A percentile compares a stretch with the other conserved stretches of the same genome.
Conservation (phyloP, 2,329 filamentous ascomycete species). For the Tolypocladium sp. region DNA sequence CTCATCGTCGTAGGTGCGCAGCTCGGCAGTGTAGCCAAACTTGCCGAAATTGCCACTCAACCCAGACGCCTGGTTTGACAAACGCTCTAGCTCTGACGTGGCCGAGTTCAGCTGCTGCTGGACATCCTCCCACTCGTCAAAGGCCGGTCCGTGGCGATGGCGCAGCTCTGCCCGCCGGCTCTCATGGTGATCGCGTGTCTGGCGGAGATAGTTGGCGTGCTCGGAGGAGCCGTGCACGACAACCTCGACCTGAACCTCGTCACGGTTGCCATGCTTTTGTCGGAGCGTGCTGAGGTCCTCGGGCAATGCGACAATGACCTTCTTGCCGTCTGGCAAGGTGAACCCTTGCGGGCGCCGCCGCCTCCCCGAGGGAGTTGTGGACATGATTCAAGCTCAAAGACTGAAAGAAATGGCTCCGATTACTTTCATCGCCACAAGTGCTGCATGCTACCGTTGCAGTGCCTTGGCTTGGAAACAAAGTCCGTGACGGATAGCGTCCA, state of each 20-base stretch:
- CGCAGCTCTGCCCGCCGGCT: slow-evolving; percentile 34
- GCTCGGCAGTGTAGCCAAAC: slow-evolving; percentile 52
- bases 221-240: slow-evolving; percentile 47
- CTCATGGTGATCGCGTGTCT: slow-evolving; percentile 45
- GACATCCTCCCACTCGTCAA: slow-evolving; percentile 47
- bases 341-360: slow-evolving; percentile 40
- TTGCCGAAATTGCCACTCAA: slow-evolving; percentile 53
- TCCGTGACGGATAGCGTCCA: too few relatives aligned
- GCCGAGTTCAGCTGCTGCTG: slow-evolving; percentile 42
- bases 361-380: slow-evolving; percentile 10
- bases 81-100: slow-evolving; percentile 41
- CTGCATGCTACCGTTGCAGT: neutral
- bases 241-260: slow-evolving; percentile 38
- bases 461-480: too few relatives aligned
- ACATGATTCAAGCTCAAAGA: slow-evolving; percentile 6
- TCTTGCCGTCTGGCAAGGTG: slow-evolving; percentile 43
- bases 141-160: slow-evolving; percentile 37
- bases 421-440: neutral
- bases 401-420: neutral
- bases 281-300: slow-evolving; percentile 42
- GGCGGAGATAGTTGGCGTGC: slow-evolving; percentile 34
- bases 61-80: slow-evolving; percentile 43
- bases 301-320: slow-evolving; percentile 47
- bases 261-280: slow-evolving; percentile 26
- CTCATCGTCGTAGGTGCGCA: slow-evolving; percentile 36